These are phyloP conservation scores for Lecanicillium sp. DNA, from an alignment of 2,329 filamentous ascomycete species.

Conservation along the genomic window DNA sequence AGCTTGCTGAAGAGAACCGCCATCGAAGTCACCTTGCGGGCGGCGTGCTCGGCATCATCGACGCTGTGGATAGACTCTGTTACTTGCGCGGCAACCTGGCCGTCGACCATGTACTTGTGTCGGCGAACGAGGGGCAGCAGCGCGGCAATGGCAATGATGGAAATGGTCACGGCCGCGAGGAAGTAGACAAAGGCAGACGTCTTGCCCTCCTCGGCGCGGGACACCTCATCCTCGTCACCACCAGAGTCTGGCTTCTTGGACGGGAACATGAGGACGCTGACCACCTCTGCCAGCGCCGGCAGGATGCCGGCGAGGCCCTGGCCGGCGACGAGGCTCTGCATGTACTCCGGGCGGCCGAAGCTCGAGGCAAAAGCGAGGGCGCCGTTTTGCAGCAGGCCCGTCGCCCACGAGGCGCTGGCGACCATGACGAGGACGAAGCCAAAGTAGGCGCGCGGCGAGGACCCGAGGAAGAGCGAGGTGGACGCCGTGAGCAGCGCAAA, in stretches of 20 bases:
- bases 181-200: conserved; percentile 84
- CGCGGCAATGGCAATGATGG: conserved; percentile 58
- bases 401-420: conserved; percentile 67
- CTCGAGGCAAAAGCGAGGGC: conserved; percentile 85
- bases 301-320: conserved; percentile 89
- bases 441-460: conserved; percentile 62
- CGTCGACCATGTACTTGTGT: conserved; percentile 35
- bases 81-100: conserved; percentile 22
- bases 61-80: conserved; percentile 42
- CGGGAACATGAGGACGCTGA: conserved; percentile 61
- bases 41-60: conserved; percentile 44
- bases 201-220: conserved; percentile 16
- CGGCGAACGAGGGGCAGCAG: conserved; percentile 66
- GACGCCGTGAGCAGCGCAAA: conserved; percentile 77
- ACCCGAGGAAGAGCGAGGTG: conserved; percentile 58
- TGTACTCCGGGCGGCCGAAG: conserved; percentile 82
- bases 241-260: conserved; percentile 35
- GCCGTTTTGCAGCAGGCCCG: conserved; percentile 86
- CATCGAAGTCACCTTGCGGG: conserved; percentile 46
- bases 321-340: conserved; percentile 91
- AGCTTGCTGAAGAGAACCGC: conserved; percentile 67
- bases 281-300: conserved; percentile 78
- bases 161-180: conserved; percentile 74
- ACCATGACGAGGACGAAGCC: conserved; percentile 78
- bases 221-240: conserved; percentile 18